Conservation (phyloP, 352 stramenopile species). For the Thraustochytrium sp. region DNA sequence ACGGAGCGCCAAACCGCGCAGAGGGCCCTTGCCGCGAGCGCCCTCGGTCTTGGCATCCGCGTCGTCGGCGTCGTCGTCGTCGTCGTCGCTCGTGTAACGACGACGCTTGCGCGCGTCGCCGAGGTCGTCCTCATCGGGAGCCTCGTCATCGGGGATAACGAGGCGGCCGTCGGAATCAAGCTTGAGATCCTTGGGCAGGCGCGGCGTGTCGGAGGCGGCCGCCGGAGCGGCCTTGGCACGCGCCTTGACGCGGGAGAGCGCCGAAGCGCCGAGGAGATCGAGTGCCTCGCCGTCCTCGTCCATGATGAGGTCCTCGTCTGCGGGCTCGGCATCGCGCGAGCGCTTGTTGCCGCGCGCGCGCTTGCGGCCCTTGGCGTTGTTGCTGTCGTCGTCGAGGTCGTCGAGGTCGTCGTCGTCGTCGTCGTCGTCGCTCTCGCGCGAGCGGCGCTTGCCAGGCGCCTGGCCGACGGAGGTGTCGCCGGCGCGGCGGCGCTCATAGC, state of each 20-base stretch:
- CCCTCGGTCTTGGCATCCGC: no score
- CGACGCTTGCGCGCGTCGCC: constrained; percentile 46
- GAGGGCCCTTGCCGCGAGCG: constrained; percentile 31
- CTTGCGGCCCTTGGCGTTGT: constrained; percentile 56
- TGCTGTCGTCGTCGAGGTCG: constrained; percentile 57
- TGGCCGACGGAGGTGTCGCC: not conserved
- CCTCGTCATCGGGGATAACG: constrained; percentile 50
- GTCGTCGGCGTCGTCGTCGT: constrained; percentile 48
- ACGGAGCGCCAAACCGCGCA: not conserved
- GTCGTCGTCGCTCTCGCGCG: constrained; percentile 51
- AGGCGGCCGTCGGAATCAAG: constrained; percentile 44
- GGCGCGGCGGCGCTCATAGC: constrained; percentile 2
- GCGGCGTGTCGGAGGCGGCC: not conserved
- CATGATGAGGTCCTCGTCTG: constrained; percentile 74
- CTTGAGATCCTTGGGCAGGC: constrained; percentile 54
- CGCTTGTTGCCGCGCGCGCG: constrained; percentile 33
- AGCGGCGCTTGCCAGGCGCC: constrained; percentile 51
- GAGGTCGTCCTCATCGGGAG: constrained; percentile 54
- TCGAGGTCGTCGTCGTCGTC: constrained; percentile 67
- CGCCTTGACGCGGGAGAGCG: constrained; percentile 42
- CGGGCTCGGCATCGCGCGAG: no score
- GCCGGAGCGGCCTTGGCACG: constrained; percentile 51
- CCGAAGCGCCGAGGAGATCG: constrained; percentile 46
- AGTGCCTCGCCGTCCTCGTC: constrained; percentile 80
- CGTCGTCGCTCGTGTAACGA: constrained; percentile 45